A percentile compares a stretch with the other conserved stretches of the same genome.
Conservation (phyloP, 2,329 filamentous ascomycete genomes). For the Cercospora beticola region DNA sequence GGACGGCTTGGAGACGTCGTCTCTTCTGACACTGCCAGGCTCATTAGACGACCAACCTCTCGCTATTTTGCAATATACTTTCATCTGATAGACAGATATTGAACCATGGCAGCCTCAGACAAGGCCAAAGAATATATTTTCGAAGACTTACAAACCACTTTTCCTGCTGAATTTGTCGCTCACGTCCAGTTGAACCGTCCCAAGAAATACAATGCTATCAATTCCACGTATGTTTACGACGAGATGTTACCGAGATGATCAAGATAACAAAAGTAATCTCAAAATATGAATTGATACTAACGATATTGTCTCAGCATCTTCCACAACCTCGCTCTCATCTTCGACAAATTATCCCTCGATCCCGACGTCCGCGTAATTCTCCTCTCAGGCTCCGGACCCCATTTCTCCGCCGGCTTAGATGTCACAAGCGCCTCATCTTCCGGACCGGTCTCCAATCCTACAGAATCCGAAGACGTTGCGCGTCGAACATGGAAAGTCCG, state of each 20-base stretch:
- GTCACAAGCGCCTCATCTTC: conserved; percentile 28
- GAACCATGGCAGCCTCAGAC: background rate
- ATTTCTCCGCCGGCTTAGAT: conserved; percentile 84
- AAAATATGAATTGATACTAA: background rate
- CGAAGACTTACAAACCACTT: conserved; percentile 41
- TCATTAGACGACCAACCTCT: background rate
- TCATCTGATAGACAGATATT: background rate
- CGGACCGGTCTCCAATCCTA: conserved; percentile 13
- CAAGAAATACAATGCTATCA: conserved; percentile 83
- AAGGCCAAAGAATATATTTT: conserved; percentile 38
- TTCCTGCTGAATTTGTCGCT: conserved; percentile 69
- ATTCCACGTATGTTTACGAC: conserved; percentile 32
- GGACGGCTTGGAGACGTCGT: background rate
- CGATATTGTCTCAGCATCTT: conserved; percentile 63
- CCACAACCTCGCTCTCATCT: conserved; percentile 72
- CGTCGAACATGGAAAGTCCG: conserved; percentile 47
- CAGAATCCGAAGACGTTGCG: conserved; percentile 19
- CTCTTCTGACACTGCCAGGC: background rate
- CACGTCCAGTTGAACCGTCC: conserved; percentile 90
- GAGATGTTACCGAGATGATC: background rate
- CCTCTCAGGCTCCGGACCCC: conserved; percentile 76
- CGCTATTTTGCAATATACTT: background rate
- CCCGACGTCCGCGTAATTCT: conserved; percentile 72
- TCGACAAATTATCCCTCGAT: conserved; percentile 69
- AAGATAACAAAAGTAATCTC: background rate